Base-by-base conservation (phyloP, 2,329 filamentous ascomycete species). In the Bipolaris bicolor region DNA sequence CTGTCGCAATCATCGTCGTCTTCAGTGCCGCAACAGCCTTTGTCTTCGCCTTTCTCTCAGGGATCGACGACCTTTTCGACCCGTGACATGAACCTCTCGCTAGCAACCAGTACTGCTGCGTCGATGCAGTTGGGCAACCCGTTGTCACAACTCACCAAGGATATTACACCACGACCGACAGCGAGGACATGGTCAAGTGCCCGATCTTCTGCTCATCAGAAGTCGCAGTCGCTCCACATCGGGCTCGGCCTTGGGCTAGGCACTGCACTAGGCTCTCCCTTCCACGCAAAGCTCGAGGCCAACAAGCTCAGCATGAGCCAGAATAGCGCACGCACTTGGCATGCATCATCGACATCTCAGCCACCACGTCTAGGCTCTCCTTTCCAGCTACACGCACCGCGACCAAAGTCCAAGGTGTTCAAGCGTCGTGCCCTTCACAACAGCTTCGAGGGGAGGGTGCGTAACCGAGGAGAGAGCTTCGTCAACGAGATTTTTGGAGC, bases 351-450 rank as follows among this genome's bases (percentile, higher is more conserved):
- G 5, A 66, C 70, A 3, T 55, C 62, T 29, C 64, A 67, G 13
- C 57, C 67, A n/a, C 61, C 71, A 34, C 61, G 71, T 15, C 68
- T 83, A 11, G 80, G 78, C 36, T 84, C 85, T 3, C 84, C 85
- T 15, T 80, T 86, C 41, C 82, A 83, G 58, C 75, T 86, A 57
- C 82, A 86, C 55, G 76, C 80, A 7, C 81, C 81, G 7, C 76
- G 78, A 18, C 79, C 84, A 3, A 79, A 82, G 29, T 79, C 82
- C 7, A 82, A 81, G 46, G 79, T 81, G 2, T 80, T 84, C 65
- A 86, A 87, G 70, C 82, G 86, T 56, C 83, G 86, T 53, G 85
- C 85, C 58, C 79, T 82, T 39, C 80, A 82, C 56, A 82, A 81
- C 57, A 82, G 82, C 56, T 73, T 85, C 43, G 82, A 85, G 56